Base-by-base conservation (phyloP, 148 eudicot species). In the Selenicereus undatus region DNA sequence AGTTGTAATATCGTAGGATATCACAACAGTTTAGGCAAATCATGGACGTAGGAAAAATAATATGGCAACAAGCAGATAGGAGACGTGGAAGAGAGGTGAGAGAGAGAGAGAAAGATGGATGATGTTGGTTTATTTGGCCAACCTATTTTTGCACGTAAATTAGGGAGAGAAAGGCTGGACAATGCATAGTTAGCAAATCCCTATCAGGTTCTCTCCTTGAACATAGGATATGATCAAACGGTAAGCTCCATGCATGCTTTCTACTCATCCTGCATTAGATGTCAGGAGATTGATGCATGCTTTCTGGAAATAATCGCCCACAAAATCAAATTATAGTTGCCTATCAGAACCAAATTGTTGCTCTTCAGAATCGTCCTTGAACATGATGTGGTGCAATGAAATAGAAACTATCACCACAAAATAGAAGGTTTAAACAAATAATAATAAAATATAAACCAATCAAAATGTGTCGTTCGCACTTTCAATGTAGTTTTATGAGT, bases 171-270 rank as follows among this genome's bases (percentile, higher is more conserved):
- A 50, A 42, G 52, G 82, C 65, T 64, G 56, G 68, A 2, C 20
- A 16, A 83, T 82, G 56, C 74, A 71, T 52, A 70, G 52, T 71
- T 80, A 84, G 83, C 78, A 84, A 76, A 72, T 84, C 56, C 20
- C n/a, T 73, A 8, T 22, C 8, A 21, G 21, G 2, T 77, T 11
- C 11, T 76, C 78, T 71, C 86, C 83, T 84, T 73, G 4, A 84
- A 73, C 43, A n/a, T 84, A 81, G 86, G 78, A 45, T 60, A 32
- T 32, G 32, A 45, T 70, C 8, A 42, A 52, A 75, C 14, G 77
- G 42, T 56, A 3, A 39, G 42, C 51, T 51, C 45, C 56, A 16
- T 51, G 54, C 77, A 26, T 75, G 24, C 62, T 2, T 5, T 51
- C 2, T 39, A 48, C 52, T 48, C 13, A 48, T 8, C 52, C 11